Evolutionary conservation across 306 rosid genomes (phyloP).

Genomic region (Dalbergia oliveri): DNA sequence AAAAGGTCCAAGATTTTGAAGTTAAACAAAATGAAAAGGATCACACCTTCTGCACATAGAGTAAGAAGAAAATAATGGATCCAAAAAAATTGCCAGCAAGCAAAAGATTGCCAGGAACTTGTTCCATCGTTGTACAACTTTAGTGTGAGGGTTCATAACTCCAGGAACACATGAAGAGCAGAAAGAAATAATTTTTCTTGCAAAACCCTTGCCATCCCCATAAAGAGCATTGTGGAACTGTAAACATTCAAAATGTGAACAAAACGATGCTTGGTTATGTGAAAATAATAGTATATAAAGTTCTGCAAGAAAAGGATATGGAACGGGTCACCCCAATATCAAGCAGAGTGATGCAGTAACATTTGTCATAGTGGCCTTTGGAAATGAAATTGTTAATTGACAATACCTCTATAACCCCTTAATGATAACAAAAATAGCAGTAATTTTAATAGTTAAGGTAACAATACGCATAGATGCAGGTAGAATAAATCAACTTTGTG

Average conservation of each 20-base stretch:
- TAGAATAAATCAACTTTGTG: neutral
- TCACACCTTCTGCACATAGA: constrained; percentile 53
- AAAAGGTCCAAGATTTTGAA: neutral
- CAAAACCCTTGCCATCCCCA: constrained; percentile 14
- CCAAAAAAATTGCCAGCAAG: constrained; percentile 66
- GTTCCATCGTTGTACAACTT: constrained; percentile 70
- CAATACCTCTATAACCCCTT: neutral
- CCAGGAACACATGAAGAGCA: constrained; percentile 59
- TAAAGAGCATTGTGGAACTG: constrained; percentile 45
- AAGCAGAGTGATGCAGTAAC: neutral
- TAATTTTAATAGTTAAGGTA: neutral
- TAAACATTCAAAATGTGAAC: constrained; percentile 23
- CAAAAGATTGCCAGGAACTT: constrained; percentile 66
- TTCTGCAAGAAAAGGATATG: neutral
- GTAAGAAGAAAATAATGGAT: constrained; percentile 74
- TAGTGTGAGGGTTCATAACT: constrained; percentile 74
- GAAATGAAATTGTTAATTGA: too few relatives aligned
- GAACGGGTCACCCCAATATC: constrained; percentile 28
- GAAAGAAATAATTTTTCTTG: constrained; percentile 40
- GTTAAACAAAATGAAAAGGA: constrained; percentile 8
- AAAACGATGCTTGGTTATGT: neutral
- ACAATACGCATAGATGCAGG: neutral
- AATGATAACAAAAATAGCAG: neutral
- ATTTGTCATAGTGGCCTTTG: neutral
- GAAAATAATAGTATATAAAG: neutral